Conservation (phyloP, 305 asterid species). For the Fraxinus paxiana region DNA sequence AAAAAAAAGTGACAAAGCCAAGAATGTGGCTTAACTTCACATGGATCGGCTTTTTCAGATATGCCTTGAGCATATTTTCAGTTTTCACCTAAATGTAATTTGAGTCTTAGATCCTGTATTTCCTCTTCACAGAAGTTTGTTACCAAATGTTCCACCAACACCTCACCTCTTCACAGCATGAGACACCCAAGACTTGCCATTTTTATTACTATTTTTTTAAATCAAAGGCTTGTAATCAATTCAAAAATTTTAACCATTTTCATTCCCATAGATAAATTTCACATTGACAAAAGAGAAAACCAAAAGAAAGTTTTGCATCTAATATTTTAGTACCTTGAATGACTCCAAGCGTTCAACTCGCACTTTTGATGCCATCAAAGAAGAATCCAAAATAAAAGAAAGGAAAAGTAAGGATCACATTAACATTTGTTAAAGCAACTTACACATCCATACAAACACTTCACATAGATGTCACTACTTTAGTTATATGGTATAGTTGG, state of each 20-base stretch:
- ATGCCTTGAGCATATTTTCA: not conserved
- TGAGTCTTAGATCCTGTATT: not conserved
- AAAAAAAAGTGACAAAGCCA: no score
- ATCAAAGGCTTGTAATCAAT: not conserved
- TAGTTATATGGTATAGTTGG: not conserved
- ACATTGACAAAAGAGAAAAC: not conserved
- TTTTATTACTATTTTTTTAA: not conserved
- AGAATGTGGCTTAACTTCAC: not conserved
- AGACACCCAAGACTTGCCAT: not conserved
- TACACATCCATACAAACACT: no score
- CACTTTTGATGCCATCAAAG: not conserved
- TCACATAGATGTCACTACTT: not conserved
- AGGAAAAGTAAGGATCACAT: not conserved
- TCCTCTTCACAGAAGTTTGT: not conserved
- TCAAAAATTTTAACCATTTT: not conserved
- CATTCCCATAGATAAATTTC: not conserved
- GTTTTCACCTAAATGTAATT: not conserved
- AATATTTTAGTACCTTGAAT: not conserved
- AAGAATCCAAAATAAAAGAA: not conserved
- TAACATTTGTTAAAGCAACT: not conserved
- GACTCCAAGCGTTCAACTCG: not conserved
- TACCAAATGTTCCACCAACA: not conserved
- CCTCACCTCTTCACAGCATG: not conserved
- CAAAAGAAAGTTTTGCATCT: not conserved
- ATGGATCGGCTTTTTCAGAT: not conserved